Conservation (phyloP, 768 basidiomycete genomes). For the Lepiota venenata region DNA sequence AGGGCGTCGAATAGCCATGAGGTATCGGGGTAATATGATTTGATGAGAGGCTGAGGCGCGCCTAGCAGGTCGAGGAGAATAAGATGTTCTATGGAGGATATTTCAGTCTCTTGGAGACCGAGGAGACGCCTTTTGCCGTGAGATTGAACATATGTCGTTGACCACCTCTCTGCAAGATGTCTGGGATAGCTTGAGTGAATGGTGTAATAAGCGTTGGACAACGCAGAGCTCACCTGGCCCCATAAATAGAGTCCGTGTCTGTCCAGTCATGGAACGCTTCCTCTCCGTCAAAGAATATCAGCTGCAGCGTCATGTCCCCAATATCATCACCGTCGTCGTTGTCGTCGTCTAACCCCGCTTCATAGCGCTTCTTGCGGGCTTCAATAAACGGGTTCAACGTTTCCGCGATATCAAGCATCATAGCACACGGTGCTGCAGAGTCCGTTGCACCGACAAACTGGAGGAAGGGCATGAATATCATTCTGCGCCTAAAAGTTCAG, state of each 20-base stretch:
- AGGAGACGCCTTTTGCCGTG: constrained; percentile 56
- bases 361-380: constrained; percentile 49
- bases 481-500: constrained; percentile 1
- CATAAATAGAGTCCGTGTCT: constrained; percentile 86
- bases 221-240: constrained; percentile 63
- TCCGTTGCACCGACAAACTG: constrained; percentile 98
- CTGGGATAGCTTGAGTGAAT: constrained; percentile 33
- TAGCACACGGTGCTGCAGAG: constrained; percentile 92
- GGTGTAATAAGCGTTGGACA: background rate
- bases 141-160: constrained; percentile 58
- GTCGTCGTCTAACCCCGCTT: constrained; percentile 55
- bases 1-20: constrained; percentile 91
- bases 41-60: constrained; percentile 66
- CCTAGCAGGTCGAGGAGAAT: constrained; percentile 93
- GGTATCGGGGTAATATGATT: constrained; percentile 82
- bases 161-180: constrained; percentile 89
- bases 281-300: constrained; percentile 97
- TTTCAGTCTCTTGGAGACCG: constrained; percentile 52
- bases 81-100: constrained; percentile 84
- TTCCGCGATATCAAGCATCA: constrained; percentile 92
- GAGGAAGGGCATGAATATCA: constrained; percentile 9
- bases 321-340: constrained; percentile 50
- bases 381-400: constrained; percentile 72
- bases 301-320: constrained; percentile 81
- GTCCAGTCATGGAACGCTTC: constrained; percentile 95